A percentile compares a stretch with the other conserved stretches of the same genome.
Evolutionary conservation across 805 yeast genomes (phyloP).

Genomic region (Metahyphopichia silvanorum): DNA sequence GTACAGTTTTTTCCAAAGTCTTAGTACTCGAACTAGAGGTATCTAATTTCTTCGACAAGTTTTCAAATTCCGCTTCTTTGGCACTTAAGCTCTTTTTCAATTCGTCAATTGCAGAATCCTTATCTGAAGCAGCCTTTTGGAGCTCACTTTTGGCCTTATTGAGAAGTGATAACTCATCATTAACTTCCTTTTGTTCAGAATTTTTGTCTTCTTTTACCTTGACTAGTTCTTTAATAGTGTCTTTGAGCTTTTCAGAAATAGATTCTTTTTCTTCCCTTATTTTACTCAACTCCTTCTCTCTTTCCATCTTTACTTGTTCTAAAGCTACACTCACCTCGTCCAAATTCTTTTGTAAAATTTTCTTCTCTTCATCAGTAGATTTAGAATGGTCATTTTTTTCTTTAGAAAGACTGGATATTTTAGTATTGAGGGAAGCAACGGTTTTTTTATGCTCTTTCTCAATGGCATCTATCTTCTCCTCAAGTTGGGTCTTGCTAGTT

Average conservation of each 20-base stretch:
- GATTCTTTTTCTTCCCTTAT: neutral
- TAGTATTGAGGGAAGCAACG: too few relatives aligned
- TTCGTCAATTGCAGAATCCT: too few relatives aligned
- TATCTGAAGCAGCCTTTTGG: too few relatives aligned
- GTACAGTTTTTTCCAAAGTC: too few relatives aligned
- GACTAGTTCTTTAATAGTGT: neutral
- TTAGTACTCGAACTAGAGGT: too few relatives aligned
- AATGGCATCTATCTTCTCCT: conserved; percentile 1
- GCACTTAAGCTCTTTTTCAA: too few relatives aligned
- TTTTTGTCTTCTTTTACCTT: neutral
- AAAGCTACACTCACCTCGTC: neutral
- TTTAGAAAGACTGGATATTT: too few relatives aligned
- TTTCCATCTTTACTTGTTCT: neutral
- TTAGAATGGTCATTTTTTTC: too few relatives aligned
- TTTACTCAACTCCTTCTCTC: neutral
- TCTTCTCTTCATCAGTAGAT: conserved; percentile 1
- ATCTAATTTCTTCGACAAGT: too few relatives aligned
- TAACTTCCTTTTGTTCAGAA: neutral
- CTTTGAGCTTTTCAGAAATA: neutral
- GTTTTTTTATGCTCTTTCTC: neutral
- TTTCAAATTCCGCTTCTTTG: too few relatives aligned
- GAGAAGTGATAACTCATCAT: conserved; percentile 3
- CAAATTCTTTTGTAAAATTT: neutral
- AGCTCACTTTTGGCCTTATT: too few relatives aligned
- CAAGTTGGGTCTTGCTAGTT: conserved; percentile 1